These are phyloP conservation scores for Barnettozyma hawaiiensis DNA, from an alignment of 1,139 yeast species.

Conservation along the genomic window DNA sequence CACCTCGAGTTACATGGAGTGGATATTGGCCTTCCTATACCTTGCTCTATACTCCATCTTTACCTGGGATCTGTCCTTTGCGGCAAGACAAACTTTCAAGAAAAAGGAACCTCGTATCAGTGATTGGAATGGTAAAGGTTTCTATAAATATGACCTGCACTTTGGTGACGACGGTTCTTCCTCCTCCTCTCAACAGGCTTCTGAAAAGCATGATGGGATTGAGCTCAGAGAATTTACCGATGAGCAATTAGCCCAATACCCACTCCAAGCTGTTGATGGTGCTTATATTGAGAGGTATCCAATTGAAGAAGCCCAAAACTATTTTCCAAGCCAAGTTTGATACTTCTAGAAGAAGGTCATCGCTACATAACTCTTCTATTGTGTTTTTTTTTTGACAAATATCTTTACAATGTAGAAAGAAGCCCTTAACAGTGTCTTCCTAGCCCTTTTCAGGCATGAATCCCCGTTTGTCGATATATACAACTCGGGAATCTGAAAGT, in stretches of 20 bases:
- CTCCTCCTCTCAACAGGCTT: background rate
- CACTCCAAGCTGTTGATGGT: slow-evolving; percentile 8
- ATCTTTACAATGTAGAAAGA: no score
- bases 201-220: background rate
- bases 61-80: slow-evolving; percentile 66
- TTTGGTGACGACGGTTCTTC: slow-evolving; percentile 10
- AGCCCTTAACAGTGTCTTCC: no score
- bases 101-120: slow-evolving; percentile 20
- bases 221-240: slow-evolving; percentile 20
- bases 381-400: no score
- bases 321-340: background rate
- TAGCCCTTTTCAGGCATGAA: no score
- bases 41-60: slow-evolving; percentile 64
- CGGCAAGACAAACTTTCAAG: slow-evolving; percentile 33
- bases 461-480: no score
- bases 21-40: slow-evolving; percentile 81
- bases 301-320: slow-evolving; percentile 3
- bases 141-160: slow-evolving; percentile 20
- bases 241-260: slow-evolving; percentile 21
- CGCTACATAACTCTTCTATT: background rate
- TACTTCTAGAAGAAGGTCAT: background rate
- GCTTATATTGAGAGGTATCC: background rate
- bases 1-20: slow-evolving; percentile 63
- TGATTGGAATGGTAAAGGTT: slow-evolving; percentile 21
- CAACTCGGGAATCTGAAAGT: no score